Evolutionary conservation across 2,329 filamentous ascomycete species (phyloP), one percentile per base, ranked within the genome.

Genomic region (Aspergillus hortae): DNA sequence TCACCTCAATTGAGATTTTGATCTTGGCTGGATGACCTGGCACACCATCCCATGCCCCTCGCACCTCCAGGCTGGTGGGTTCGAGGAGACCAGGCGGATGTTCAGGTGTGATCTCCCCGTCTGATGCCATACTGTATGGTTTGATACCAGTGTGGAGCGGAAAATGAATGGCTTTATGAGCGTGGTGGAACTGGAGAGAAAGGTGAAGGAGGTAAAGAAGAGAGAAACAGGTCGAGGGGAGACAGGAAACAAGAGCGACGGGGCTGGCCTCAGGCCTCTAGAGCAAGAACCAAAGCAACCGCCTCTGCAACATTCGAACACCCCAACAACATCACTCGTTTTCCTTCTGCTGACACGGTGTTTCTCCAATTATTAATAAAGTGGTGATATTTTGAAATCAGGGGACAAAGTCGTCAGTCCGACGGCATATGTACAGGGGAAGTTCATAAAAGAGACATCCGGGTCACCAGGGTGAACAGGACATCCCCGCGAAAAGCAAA

Each of bases 1-100:
- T 55, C 64, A 71, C 69, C 54, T 71, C 67, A 7, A 72, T 43
- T 1, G 58, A 55, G 3, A 70, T 57, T 15, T 50, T 60, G 38
- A 69, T 44, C 19, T 60, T 52, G 15, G 67, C 61, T 25, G 62
- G 55, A 27, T 62, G 57, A 7, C 45, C 47, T 3, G 51, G 48
- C 27, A 61, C 54, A 3, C 67, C 69, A 46, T 57, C 59, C 69
- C 69, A 72, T 12, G 61, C 61, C 12, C 66, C 64, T 32, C 54
- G 60, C 19, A 72, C 40, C 36, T 70, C 64, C 7, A 71, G 57
- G 23, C 35, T 38, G 14, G 35, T 38, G 3, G 27, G 27, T 11
- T 66, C 62, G 36, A 50, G 62, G 48, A 67, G 60, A 6, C 59
- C 51, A 3, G 49, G 61, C 49, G 41, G 25, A 42, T n/a, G 48